Conservation (phyloP, 163 green algal genomes). For the Volvox carteri region DNA sequence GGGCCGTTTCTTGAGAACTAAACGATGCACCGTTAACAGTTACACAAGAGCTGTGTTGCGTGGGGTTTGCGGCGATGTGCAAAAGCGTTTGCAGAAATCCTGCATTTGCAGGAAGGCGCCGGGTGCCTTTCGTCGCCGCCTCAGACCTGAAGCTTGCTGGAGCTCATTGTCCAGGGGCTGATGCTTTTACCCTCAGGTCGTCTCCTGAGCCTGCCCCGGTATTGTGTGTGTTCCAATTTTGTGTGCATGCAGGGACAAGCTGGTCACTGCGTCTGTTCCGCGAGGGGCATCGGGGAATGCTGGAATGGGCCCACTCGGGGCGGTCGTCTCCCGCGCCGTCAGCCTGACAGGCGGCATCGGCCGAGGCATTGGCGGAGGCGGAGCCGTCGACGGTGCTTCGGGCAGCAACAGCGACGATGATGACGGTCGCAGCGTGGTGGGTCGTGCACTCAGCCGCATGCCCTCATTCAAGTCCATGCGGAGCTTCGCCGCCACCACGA, state of each 20-base stretch:
- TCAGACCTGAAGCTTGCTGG: too few species aligned
- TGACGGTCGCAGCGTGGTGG: constrained; percentile 6
- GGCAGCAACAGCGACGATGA: constrained; percentile 33
- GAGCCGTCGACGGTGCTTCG: neutral
- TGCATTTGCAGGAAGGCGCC: too few species aligned
- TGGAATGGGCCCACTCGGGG: neutral
- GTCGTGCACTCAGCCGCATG: constrained; percentile 21
- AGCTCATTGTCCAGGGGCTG: too few species aligned
- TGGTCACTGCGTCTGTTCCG: neutral
- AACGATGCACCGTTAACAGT: too few species aligned
- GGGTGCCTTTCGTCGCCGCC: too few species aligned
- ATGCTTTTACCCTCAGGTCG: too few species aligned
- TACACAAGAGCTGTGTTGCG: too few species aligned
- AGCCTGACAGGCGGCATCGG: constrained; percentile 30
- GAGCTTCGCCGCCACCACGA: neutral
- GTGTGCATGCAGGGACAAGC: constrained; percentile 14
- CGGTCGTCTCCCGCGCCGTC: constrained; percentile 14
- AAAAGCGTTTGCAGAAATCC: too few species aligned
- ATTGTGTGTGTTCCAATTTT: too few species aligned
- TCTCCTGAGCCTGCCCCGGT: too few species aligned
- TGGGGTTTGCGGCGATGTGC: too few species aligned
- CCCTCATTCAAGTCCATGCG: constrained; percentile 30
- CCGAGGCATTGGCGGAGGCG: neutral
- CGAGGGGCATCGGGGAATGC: neutral
- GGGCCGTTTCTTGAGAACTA: too few species aligned